phyloP scores from a whole-genome alignment of 768 basidiomycete species.

The Cyclocybe cylindracea region DNA sequence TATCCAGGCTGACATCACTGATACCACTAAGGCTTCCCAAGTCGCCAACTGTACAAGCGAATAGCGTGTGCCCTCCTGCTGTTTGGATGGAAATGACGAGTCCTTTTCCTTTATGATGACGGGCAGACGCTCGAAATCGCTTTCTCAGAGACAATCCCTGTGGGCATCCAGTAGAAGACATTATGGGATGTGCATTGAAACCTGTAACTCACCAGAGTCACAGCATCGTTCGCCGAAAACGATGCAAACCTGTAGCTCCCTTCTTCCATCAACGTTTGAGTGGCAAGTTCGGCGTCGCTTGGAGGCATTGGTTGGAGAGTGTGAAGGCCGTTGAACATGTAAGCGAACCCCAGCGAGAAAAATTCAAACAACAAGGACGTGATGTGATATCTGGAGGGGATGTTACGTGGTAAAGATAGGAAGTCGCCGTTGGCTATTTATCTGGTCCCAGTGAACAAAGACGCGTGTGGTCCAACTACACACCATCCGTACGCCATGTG shows the following conservation, averaged over 20 bases:
- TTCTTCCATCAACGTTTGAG: conserved; percentile 72
- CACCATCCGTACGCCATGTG: not conserved
- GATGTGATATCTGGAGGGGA: not conserved
- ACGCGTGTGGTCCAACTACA: not conserved
- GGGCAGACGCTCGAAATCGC: conserved; percentile 72
- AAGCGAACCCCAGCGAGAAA: not conserved
- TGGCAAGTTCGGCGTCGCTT: conserved; percentile 72
- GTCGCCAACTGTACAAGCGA: conserved; percentile 84
- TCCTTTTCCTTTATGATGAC: conserved; percentile 78
- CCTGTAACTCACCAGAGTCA: conserved; percentile 57
- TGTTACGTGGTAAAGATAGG: too few relatives aligned
- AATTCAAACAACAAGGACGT: not conserved
- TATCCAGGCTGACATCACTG: conserved; percentile 79
- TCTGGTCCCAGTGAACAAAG: not conserved
- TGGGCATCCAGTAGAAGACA: not conserved
- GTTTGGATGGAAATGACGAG: conserved; percentile 81
- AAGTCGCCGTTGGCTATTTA: not conserved
- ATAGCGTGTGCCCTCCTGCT: conserved; percentile 75
- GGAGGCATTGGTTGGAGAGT: conserved; percentile 45
- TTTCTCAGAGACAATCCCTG: conserved; percentile 77
- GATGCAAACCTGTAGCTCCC: conserved; percentile 66
- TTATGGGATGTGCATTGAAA: not conserved
- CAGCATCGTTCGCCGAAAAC: conserved; percentile 77
- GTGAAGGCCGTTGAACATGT: conserved; percentile 68
- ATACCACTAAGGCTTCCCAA: conserved; percentile 64